These are phyloP conservation scores for Penicillium verhagenii DNA, from an alignment of 495 filamentous ascomycete species.

Conservation along the genomic window DNA sequence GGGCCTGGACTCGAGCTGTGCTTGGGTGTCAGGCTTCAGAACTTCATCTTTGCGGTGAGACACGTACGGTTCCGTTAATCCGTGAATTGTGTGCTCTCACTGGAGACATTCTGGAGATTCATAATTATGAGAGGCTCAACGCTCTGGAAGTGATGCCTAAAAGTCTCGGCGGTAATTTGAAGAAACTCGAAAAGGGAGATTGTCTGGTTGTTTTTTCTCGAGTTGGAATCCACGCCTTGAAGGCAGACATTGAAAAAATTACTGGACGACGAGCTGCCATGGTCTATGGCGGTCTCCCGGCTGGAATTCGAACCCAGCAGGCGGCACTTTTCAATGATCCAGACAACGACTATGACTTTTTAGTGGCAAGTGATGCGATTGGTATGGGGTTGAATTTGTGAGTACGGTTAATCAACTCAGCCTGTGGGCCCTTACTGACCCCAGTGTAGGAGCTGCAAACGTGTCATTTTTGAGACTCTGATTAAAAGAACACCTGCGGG, in stretches of 20 bases:
- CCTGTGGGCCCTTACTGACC: constrained; percentile 3
- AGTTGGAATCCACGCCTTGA: constrained; percentile 75
- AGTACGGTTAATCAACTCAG: constrained; percentile 19
- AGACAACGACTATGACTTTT: constrained; percentile 88
- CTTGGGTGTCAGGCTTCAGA: constrained; percentile 83
- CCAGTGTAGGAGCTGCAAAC: constrained; percentile 70
- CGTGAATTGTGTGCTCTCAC: constrained; percentile 72
- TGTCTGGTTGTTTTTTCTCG: constrained; percentile 85
- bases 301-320: constrained; percentile 88
- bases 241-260: constrained; percentile 67
- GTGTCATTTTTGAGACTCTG: constrained; percentile 80
- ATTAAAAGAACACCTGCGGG: constrained; percentile 61
- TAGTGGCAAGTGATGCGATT: constrained; percentile 94
- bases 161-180: constrained; percentile 62
- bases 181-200: constrained; percentile 79
- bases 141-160: constrained; percentile 62
- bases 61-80: constrained; percentile 76
- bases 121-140: constrained; percentile 79
- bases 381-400: constrained; percentile 95
- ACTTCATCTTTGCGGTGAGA: constrained; percentile 92
- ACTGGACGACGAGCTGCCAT: constrained; percentile 83
- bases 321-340: constrained; percentile 92
- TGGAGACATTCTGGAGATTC: constrained; percentile 79
- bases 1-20: constrained; percentile 95
- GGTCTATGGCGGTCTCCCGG: constrained; percentile 89